Evolutionary conservation across 2,329 filamentous ascomycete species (phyloP).

Genomic region (Botrytis elliptica): DNA sequence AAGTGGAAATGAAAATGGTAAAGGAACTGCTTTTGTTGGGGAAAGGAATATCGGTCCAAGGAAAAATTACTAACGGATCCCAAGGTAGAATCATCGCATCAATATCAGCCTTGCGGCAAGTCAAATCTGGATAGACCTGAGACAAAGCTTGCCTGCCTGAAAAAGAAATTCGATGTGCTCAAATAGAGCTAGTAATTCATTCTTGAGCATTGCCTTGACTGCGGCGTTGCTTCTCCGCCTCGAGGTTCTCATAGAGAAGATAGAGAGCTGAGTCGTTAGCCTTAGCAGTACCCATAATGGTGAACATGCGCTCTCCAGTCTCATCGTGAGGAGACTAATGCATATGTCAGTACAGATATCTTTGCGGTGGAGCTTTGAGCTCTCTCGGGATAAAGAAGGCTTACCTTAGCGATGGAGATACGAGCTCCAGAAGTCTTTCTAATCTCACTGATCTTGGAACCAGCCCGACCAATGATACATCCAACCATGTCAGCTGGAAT

Average conservation of each 20-base stretch:
- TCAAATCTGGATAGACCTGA: constrained; percentile 55
- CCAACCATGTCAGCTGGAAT: constrained; percentile 99
- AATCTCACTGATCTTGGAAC: constrained; percentile 98
- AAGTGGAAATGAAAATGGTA: constrained; percentile 35
- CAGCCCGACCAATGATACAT: constrained; percentile 94
- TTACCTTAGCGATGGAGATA: constrained; percentile 88
- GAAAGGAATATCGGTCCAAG: constrained; percentile 26
- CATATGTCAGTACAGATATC: constrained; percentile 16
- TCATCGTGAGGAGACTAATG: constrained; percentile 79
- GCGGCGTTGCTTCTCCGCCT: constrained; percentile 98
- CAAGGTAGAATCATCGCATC: constrained; percentile 44
- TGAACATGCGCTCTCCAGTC: constrained; percentile 98
- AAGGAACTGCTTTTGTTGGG: constrained; percentile 41
- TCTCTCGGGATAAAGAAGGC: constrained; percentile 27
- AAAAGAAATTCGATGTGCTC: constrained; percentile 45
- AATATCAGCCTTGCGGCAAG: constrained; percentile 61
- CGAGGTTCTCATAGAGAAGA: constrained; percentile 96
- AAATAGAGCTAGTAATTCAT: constrained; percentile 28
- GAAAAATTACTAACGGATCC: constrained; percentile 35
- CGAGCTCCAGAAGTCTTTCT: constrained; percentile 93
- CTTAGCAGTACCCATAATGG: constrained; percentile 91
- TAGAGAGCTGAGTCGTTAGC: constrained; percentile 96
- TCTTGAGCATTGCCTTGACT: constrained; percentile 63
- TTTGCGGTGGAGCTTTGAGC: constrained; percentile 21
- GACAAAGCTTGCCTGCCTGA: constrained; percentile 50